Evolutionary conservation across 441 rosid genomes (phyloP).

Genomic region (Oxalis stricta): DNA sequence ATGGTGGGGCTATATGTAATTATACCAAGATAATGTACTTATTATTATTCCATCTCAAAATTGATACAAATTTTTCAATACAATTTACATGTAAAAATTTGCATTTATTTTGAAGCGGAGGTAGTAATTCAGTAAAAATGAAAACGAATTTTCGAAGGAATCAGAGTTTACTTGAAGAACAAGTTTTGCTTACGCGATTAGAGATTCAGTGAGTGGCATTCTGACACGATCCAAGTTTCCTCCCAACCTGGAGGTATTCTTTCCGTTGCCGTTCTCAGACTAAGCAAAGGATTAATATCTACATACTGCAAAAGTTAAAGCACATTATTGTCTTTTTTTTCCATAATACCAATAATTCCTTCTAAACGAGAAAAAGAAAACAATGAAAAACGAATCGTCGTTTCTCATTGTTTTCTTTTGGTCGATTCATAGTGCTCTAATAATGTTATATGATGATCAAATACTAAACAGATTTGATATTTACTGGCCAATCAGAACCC

Average conservation of each 20-base stretch:
- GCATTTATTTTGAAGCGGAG: too few species aligned
- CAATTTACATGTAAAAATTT: too few species aligned
- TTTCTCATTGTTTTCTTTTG: too few species aligned
- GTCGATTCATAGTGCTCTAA: too few species aligned
- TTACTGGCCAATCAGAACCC: slow-evolving; percentile 96
- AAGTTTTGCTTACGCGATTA: slow-evolving; percentile 43
- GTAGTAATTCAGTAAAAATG: background rate
- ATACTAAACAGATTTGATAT: too few species aligned
- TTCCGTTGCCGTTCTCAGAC: slow-evolving; percentile 59
- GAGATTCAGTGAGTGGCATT: slow-evolving; percentile 44
- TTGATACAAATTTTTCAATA: too few species aligned
- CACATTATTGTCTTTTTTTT: slow-evolving; percentile 1
- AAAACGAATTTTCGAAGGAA: too few species aligned
- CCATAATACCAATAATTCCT: background rate
- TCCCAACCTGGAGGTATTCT: slow-evolving; percentile 67
- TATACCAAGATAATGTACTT: too few species aligned
- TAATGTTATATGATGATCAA: too few species aligned
- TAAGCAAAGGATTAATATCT: slow-evolving; percentile 51
- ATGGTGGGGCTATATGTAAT: slow-evolving; percentile 55
- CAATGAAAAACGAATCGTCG: slow-evolving; percentile 13
- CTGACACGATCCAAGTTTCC: slow-evolving; percentile 63
- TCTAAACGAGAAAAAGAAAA: background rate
- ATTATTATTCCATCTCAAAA: too few species aligned
- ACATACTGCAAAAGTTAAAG: slow-evolving; percentile 38
- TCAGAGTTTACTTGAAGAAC: background rate